phyloP scores from a whole-genome alignment of 2,329 filamentous ascomycete species.

The Penicillium concentricum region DNA sequence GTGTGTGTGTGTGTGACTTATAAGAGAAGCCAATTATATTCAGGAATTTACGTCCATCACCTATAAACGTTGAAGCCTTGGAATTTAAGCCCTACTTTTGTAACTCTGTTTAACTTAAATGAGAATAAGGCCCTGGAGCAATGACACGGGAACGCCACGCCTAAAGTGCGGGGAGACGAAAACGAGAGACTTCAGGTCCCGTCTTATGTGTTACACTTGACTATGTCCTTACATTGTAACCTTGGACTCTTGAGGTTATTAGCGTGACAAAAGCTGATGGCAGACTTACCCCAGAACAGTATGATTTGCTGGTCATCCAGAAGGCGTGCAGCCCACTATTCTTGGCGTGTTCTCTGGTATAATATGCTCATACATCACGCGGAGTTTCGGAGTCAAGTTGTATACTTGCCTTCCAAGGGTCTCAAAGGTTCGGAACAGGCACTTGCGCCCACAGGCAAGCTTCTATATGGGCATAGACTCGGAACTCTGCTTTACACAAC shows the following conservation, averaged over 20 bases:
- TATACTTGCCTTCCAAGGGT: not conserved
- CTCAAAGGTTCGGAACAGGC: not conserved
- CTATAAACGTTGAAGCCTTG: not conserved
- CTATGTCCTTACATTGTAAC: not conserved
- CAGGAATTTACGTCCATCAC: not conserved
- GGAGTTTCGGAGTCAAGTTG: not conserved
- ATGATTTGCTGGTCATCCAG: not conserved
- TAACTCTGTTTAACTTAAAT: constrained; percentile 5
- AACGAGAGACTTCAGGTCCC: not conserved
- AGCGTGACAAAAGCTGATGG: not conserved
- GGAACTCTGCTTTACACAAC: not conserved
- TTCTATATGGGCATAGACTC: not conserved
- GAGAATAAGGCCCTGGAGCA: not conserved
- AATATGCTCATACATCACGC: not conserved
- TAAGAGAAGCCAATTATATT: not conserved
- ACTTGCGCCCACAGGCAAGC: not conserved
- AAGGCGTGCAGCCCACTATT: not conserved
- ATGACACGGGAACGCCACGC: not conserved
- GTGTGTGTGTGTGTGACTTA: constrained; percentile 9
- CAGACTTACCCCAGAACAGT: too few species aligned
- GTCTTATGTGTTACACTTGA: not conserved
- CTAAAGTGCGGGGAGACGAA: not conserved
- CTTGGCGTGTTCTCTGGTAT: not conserved
- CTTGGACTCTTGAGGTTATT: not conserved
- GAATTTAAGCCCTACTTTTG: not conserved